Conservation (phyloP, 352 stramenopile genomes). For the Blastocystis sp. region DNA sequence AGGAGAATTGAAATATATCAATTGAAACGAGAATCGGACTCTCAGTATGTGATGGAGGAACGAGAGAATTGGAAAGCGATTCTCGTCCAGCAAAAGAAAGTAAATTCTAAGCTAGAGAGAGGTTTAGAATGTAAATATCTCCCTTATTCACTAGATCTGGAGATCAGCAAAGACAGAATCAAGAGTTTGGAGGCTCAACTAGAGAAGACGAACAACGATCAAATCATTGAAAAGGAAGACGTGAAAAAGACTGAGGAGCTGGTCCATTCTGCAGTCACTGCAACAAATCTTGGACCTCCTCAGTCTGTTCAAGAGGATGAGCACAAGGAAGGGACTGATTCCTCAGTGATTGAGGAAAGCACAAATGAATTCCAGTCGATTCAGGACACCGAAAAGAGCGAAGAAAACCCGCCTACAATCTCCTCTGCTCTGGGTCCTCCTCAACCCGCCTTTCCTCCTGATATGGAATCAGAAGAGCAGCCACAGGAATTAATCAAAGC, state of each 20-base stretch:
- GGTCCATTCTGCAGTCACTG: neutral
- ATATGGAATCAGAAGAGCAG: neutral
- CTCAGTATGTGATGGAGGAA: conserved; percentile 13
- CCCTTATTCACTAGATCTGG: neutral
- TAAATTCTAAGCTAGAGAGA: neutral
- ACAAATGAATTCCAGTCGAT: neutral
- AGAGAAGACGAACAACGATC: neutral
- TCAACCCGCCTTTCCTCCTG: neutral
- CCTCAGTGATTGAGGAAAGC: neutral
- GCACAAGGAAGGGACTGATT: neutral
- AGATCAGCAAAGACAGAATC: conserved; percentile 1
- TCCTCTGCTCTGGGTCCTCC: conserved; percentile 7
- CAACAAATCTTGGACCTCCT: neutral
- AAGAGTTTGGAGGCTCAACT: neutral
- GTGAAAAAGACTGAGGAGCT: neutral
- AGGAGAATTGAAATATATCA: conserved; percentile 28
- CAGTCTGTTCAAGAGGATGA: neutral
- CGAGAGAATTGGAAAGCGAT: conserved; percentile 24
- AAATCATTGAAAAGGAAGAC: neutral
- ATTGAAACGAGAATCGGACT: conserved; percentile 2
- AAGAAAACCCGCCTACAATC: neutral
- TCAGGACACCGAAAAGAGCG: neutral
- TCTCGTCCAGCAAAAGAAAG: conserved; percentile 2
- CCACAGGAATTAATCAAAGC: neutral
- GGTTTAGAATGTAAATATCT: neutral